A percentile compares a stretch with the other conserved stretches of the same genome.
Conservation (phyloP, 495 filamentous ascomycete species). For the Penicillium subrubescens region DNA sequence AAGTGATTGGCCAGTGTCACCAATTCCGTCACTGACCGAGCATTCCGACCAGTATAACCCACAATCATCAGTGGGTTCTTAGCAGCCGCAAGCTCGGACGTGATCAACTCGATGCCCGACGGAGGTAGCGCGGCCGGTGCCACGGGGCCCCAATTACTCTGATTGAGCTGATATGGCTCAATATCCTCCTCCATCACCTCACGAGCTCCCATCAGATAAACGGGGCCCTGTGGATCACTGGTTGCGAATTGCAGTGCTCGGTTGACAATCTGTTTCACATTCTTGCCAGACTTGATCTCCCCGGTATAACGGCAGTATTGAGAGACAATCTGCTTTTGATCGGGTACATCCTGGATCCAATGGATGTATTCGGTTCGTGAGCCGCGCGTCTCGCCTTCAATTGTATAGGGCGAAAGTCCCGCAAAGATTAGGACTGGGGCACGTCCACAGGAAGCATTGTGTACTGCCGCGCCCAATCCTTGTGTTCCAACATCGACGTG, state of each 20-base stretch:
- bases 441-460: slow-evolving; percentile 86
- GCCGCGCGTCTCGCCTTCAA: slow-evolving; percentile 87
- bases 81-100: slow-evolving; percentile 69
- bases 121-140: slow-evolving; percentile 72
- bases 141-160: slow-evolving; percentile 73
- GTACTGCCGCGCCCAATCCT: slow-evolving; percentile 85
- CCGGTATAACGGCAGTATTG: slow-evolving; percentile 94
- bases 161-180: slow-evolving; percentile 74
- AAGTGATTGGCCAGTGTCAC: slow-evolving; percentile 78
- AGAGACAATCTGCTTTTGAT: slow-evolving; percentile 86
- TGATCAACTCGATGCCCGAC: slow-evolving; percentile 66
- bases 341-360: slow-evolving; percentile 96
- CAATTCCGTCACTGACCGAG: slow-evolving; percentile 67
- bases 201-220: slow-evolving; percentile 80
- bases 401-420: slow-evolving; percentile 84
- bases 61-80: slow-evolving; percentile 78
- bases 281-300: slow-evolving; percentile 88
- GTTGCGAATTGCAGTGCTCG: slow-evolving; percentile 85
- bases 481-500: slow-evolving; percentile 98
- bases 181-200: slow-evolving; percentile 96
- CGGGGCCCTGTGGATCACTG: slow-evolving; percentile 80
- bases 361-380: slow-evolving; percentile 94
- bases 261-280: slow-evolving; percentile 95
- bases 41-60: slow-evolving; percentile 80
- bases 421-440: slow-evolving; percentile 91